These are phyloP conservation scores for Hymenoscyphus fraxineus DNA, from an alignment of 2,329 filamentous ascomycete genomes.

Conservation along the genomic window DNA sequence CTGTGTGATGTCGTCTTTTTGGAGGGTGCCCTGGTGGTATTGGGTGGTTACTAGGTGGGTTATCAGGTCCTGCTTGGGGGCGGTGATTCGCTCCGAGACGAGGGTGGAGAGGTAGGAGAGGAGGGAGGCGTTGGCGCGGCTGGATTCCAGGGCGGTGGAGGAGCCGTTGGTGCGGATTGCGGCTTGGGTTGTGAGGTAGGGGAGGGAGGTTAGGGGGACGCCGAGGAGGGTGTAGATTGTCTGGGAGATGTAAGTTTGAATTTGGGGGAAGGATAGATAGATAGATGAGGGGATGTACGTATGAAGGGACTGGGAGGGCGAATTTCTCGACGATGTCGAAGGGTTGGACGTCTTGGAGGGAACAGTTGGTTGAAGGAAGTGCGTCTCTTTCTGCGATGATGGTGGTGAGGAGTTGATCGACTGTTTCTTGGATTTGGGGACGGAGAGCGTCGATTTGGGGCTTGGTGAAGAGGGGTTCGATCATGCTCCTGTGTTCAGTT, in stretches of 20 bases:
- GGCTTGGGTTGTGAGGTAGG: constrained; percentile 44
- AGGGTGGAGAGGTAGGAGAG: constrained; percentile 44
- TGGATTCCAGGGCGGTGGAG: constrained; percentile 44
- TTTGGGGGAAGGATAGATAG: not conserved
- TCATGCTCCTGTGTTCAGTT: constrained; percentile 42
- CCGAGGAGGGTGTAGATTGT: constrained; percentile 50
- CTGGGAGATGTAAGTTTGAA: constrained; percentile 25
- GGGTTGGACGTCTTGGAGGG: constrained; percentile 26
- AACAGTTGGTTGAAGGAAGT: too few relatives aligned
- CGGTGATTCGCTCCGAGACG: constrained; percentile 39
- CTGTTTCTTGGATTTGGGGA: constrained; percentile 45
- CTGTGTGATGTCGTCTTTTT: constrained; percentile 36
- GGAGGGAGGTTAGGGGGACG: constrained; percentile 45
- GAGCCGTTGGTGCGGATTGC: constrained; percentile 47
- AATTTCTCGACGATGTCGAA: constrained; percentile 47
- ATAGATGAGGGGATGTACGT: constrained; percentile 34
- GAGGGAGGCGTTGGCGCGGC: constrained; percentile 44
- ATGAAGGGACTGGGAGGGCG: constrained; percentile 45
- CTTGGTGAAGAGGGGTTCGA: constrained; percentile 41
- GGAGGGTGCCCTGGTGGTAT: constrained; percentile 34
- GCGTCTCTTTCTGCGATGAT: constrained; percentile 39
- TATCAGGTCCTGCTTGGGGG: constrained; percentile 45
- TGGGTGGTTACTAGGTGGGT: constrained; percentile 37
- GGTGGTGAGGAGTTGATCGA: constrained; percentile 41
- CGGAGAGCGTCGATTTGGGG: constrained; percentile 39